Evolutionary conservation across 2,329 filamentous ascomycete species (phyloP), one percentile per base, ranked within the genome.

Genomic region (Ascochyta viciae-villosae): DNA sequence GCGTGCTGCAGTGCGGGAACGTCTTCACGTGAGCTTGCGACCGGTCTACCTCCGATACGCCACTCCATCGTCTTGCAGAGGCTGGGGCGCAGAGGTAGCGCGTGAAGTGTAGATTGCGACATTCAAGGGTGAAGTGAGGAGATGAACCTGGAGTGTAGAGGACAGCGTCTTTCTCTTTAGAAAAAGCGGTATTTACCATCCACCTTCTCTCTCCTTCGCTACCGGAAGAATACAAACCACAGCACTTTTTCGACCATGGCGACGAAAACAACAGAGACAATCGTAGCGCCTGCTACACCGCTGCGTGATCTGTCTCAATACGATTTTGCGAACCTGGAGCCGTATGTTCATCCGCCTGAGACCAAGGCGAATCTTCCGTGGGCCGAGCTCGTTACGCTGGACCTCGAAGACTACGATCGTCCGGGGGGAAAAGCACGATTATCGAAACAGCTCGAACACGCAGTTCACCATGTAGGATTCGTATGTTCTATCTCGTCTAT

Each of bases 331-430:
- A 69, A 70, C 19, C 56, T 70, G 60, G 52, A 71, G 44, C 65
- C 68, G 43, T 81, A 82, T 50, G 71, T 74, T 2, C 79, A 82
- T 44, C 77, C 79, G 24, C 79, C 80, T 1, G 80, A 79, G 61
- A 82, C 80, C 3, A 80, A 80, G 45, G 78, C 77, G 50, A 63
- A 80, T 23, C 66, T 80, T 39, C 75, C 77, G 26, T 87, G 83
- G 82, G 81, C 84, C 1, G 83, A 87, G 53, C 77, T 87, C 1
- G 78, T 83, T 4, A 86, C 83, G 1, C 77, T 87, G 10, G 84
- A 87, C 56, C 76, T 87, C 0, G 78, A 80, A 31, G 78, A 80
- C 33, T 87, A 83, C 62, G 80, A 83, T 26, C 72, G 80, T 31
- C 82, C 83, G 0, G 82, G 80, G 1, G 84, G 84, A 4, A 86